Evolutionary conservation across 2,329 filamentous ascomycete genomes (phyloP), one percentile per base, ranked within the genome.

Genomic region (Aspergillus sp.): DNA sequence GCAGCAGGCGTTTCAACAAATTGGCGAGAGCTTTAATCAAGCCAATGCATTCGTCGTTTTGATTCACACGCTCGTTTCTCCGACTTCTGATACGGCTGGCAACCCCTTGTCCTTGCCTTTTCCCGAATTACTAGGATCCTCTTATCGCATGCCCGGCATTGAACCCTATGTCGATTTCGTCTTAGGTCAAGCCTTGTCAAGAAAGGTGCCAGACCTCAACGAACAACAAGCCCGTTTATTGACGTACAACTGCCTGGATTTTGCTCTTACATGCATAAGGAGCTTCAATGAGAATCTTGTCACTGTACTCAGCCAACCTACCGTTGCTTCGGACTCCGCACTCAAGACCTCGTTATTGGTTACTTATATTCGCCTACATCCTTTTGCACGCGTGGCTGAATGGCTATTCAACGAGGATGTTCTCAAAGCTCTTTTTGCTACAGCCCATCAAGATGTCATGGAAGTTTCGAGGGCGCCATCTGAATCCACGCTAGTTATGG

Each of bases 371-470:
- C 81, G 82, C 27, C 78, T 95, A 45, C 94, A 98, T 68, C 91
- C 94, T 0, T 98, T 97, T 60, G 83, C 87, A 3, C 82, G 94
- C 49, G 84, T 94, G 10, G 96, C 97, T 86, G 93, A 98, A 62
- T 97, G 93, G 89, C 80, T 98, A 68, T 95, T 94, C 67, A 96
- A 94, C 62, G 88, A 94, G 59, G 88, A 85, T 53, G 87, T 96
- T 26, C 81, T 94, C 58, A 80, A 79, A 53, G 80, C 84, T 9
- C 70, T 98, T 2, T 91, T 96, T 65, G 77, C 80, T 47, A 80
- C 85, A 7, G 80, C 93, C 29, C 86, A 91, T 55, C 85, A 94
- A 62, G 81, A 91, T 55, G 71, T 84, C 10, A 73, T 77, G 5
- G 82, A 86, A 48, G 78, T 96, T 36, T 81, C 86, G 51, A 82